Evolutionary conservation across 2,329 filamentous ascomycete genomes (phyloP), one percentile per base, ranked within the genome.

Genomic region (Phaeoacremonium minimum): DNA sequence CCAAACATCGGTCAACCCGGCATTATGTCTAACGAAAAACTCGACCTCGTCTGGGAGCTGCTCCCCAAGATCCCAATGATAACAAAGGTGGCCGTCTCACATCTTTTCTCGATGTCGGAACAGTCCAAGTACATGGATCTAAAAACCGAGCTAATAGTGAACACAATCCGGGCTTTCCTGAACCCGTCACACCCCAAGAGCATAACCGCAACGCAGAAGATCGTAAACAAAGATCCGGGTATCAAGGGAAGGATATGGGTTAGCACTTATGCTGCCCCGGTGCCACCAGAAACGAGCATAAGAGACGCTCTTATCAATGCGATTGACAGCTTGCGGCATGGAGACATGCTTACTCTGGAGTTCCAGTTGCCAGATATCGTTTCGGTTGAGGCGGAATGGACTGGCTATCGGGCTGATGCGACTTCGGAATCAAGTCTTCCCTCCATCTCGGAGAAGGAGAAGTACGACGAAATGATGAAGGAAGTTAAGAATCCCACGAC

Each of bases 181-280:
- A 55, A 58, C 12, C 61, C 66, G 4, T 57, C 61, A 3, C 63
- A 60, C 13, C 67, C 70, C 0, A 54, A 49, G 9, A 67, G 77
- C 17, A 61, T 94, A 16, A 66, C 73, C 1, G 72, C 78, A 42
- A 62, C 75, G 6, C 91, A 96, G 59, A 66, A 62, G 29, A 49
- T 76, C n/a, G 75, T 77, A 2, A 62, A 75, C 30, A 76, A 69
- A 39, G 83, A 85, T 36, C 74, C 74, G 0, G 80, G 77, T 1
- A 67, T 94, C 52, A 89, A 87, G 54, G 88, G 88, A 4, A 77
- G 75, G 30, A 79, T 93, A 46, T 96, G 90, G 90, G 71, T 95
- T 16, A 83, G 81, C 49, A 84, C 78, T 37, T 81, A 85, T 29
- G 75, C 73, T 1, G 64, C 87, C 13, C 75, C 78, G 0, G 63